Base-by-base conservation (phyloP, 164 flowering plant species). In the Euptelea pleiosperma region DNA sequence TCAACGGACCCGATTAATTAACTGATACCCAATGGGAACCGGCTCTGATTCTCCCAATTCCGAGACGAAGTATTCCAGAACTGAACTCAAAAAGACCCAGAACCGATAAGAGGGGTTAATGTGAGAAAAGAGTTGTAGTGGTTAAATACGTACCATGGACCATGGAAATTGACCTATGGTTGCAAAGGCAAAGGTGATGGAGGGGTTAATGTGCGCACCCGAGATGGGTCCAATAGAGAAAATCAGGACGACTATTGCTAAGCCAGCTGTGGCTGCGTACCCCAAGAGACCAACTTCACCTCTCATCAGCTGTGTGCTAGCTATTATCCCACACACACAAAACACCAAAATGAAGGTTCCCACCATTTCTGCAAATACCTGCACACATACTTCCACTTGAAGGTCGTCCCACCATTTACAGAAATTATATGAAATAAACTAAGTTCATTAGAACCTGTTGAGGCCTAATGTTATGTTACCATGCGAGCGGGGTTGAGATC, bases 131-230 rank as follows among this genome's bases (percentile, higher is more conserved):
- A 8, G 34, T 28, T 25, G 16, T n/a, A 36, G 8, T 33, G 21
- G 34, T 41, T 43, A 28, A 18, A 28, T 15, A 12, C 47, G 10
- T 60, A 89, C 97, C 89, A 60, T 73, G 51, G 67, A 62, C 94
- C 92, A 86, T 15, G 92, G 89, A 53, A 85, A 82, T 8, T 73
- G 75, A 30, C 91, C 87, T 33, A 70, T 65, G 19, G 66, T 46
- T 10, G 96, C 95, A 41, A 77, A 82, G 28, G 92, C 84, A 0
- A 89, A 41, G 0, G 94, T 86, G 52, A 86, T 68, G 7, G 96
- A 79, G 16, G 98, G 98, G 57, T 91, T 89, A 29, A 83, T 77
- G 66, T 89, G 96, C 1, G 90, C 93, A 26, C 89, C 91, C 1
- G 98, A 91, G 52, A 89, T 87, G n/a, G 73, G 58, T 1, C 89